Base-by-base conservation (phyloP, 2,329 filamentous ascomycete species). In the Furcasterigmium sp. region DNA sequence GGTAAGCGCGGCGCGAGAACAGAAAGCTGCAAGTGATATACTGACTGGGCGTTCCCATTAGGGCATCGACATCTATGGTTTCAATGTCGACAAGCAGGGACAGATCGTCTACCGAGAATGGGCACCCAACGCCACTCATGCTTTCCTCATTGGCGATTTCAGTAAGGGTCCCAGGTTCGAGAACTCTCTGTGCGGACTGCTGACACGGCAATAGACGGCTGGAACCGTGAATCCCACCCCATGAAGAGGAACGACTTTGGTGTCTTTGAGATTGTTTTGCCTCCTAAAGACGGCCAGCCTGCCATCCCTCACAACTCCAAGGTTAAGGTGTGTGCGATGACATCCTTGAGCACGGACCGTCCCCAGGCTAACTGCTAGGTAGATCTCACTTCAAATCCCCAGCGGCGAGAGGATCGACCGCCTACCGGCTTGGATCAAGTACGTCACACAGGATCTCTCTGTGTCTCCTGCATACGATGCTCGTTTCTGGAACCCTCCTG, bases 381-480 rank as follows among this genome's bases (percentile, higher is more conserved):
- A 94, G 89, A 87, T 95, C 50, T 87, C 91, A 8, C 78, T 98
- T 64, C 80, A 87, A 39, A 77, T 88, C 9, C 88, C 87, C 11
- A 82, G 73, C 29, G 87, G 90, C 46, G 85, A 93, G 60, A 79
- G 84, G 53, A 81, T 91, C 53, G 91, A 97, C 68, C 82, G 91
- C 53, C 71, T 98, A 41, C 93, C 93, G 20, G 88, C 90, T 21
- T 98, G 93, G 93, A 97, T 97, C 71, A 95, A 85, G 61, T 89
- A 95, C 57, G 93, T 96, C 41, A 96, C 91, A 1, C 93, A 98
- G 65, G 91, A 98, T 52, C 75, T 97, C 37, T 77, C 71, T 10
- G 83, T 97, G 19, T 97, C 91, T 9, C 90, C 91, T 7, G 84
- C 87, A 20, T 98, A 97, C 65, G 93, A 98, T 62, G 91, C 88